Evolutionary conservation across 73 alveolate genomes (phyloP).

Genomic region (Paramecium sonneborni): DNA sequence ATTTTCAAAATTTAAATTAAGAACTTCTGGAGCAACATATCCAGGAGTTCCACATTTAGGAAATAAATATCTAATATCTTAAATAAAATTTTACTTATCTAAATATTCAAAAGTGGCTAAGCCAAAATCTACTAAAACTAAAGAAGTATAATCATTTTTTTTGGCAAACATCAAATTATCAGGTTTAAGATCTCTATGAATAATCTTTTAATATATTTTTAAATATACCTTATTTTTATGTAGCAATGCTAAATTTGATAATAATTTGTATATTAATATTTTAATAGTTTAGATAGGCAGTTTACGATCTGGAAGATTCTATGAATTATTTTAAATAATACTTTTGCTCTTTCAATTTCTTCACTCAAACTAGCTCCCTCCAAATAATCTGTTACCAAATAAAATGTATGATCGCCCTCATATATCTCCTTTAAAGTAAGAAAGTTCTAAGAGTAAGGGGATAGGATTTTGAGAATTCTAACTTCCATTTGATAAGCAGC

Average conservation of each 20-base stretch:
- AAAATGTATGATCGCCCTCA: constrained; percentile 29
- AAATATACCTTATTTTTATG: constrained; percentile 44
- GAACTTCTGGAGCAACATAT: constrained; percentile 78
- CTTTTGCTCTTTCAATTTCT: constrained; percentile 23
- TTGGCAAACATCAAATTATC: constrained; percentile 63
- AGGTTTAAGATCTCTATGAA: constrained; percentile 66
- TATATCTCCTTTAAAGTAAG: constrained; percentile 20
- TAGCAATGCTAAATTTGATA: neutral
- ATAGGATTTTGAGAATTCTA: neutral
- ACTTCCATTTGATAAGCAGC: neutral
- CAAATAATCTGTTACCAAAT: neutral
- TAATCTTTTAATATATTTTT: constrained; percentile 9
- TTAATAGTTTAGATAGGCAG: neutral
- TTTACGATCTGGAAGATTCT: constrained; percentile 10
- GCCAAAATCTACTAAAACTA: constrained; percentile 63
- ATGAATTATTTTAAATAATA: neutral
- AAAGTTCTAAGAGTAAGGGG: neutral
- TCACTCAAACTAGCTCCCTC: constrained; percentile 33
- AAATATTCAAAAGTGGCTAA: constrained; percentile 39
- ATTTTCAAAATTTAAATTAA: constrained; percentile 47
- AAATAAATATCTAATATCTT: neutral
- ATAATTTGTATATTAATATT: neutral
- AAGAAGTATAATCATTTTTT: constrained; percentile 1
- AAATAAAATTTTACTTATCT: neutral
- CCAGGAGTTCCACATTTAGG: constrained; percentile 75